These are phyloP conservation scores for Corynespora cassiicola DNA, from an alignment of 2,329 filamentous ascomycete species.

Conservation along the genomic window DNA sequence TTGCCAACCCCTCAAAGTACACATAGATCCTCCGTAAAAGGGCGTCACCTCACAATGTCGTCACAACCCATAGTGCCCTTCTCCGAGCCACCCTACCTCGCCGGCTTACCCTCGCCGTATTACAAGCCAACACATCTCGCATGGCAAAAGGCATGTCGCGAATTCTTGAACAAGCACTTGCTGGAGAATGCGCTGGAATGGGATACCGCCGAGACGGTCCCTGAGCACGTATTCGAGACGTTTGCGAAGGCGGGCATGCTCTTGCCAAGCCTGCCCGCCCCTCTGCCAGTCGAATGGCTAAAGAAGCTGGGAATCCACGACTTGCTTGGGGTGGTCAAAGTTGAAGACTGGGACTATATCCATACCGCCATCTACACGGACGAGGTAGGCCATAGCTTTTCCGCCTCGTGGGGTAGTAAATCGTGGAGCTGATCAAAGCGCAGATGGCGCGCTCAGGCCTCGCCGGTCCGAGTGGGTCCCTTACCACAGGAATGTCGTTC, in stretches of 20 bases:
- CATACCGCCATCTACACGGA: conserved; percentile 75
- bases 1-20: not conserved
- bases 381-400: conserved; percentile 54
- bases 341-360: conserved; percentile 77
- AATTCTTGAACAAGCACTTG: conserved; percentile 70
- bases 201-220: conserved; percentile 70
- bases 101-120: conserved; percentile 74
- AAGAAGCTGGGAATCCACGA: conserved; percentile 70
- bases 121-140: conserved; percentile 69
- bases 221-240: conserved; percentile 67
- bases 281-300: conserved; percentile 72
- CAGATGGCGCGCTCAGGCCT: conserved; percentile 71
- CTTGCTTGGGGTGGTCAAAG: conserved; percentile 68
- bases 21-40: too few relatives aligned
- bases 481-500: conserved; percentile 76
- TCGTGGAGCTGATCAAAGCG: conserved; percentile 6
- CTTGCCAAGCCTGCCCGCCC: conserved; percentile 72
- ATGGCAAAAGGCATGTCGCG: conserved; percentile 73
- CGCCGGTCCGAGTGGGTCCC: conserved; percentile 66
- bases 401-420: not conserved
- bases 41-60: conserved; percentile 39
- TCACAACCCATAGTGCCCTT: conserved; percentile 62
- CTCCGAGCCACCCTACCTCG: conserved; percentile 75
- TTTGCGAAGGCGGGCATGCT: conserved; percentile 74
- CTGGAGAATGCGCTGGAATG: conserved; percentile 70